A percentile compares a stretch with the other conserved stretches of the same genome.
Conservation (phyloP, 768 basidiomycete species). For the Lentinula sp. region DNA sequence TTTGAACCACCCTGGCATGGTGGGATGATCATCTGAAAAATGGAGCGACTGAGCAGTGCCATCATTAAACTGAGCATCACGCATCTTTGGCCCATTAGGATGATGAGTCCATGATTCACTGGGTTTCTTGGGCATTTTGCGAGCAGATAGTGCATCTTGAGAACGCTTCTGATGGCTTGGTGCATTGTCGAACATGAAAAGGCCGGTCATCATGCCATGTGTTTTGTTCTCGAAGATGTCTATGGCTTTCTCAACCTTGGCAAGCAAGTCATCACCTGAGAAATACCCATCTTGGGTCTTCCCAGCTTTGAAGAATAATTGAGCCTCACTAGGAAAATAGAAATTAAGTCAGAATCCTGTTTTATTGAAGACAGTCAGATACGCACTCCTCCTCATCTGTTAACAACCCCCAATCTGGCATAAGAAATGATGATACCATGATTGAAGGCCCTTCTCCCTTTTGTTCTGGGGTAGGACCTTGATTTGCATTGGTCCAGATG, state of each 20-base stretch:
- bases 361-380: too few relatives aligned
- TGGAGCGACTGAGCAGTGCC: constrained; percentile 9
- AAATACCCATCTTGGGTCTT: not conserved
- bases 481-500: not conserved
- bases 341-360: too few relatives aligned
- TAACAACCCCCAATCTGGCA: not conserved
- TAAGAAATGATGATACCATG: not conserved
- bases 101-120: constrained; percentile 5
- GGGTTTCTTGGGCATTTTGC: not conserved
- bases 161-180: not conserved
- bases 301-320: not conserved
- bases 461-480: not conserved
- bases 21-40: constrained; percentile 11
- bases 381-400: not conserved
- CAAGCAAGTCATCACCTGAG: not conserved
- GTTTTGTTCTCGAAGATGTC: not conserved
- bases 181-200: not conserved
- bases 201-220: too few relatives aligned
- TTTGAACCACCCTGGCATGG: constrained; percentile 14
- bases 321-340: not conserved
- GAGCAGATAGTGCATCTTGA: not conserved
- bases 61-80: constrained; percentile 13
- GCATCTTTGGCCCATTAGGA: constrained; percentile 13
- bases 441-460: not conserved
- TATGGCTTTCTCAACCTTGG: not conserved